Evolutionary conservation across 2,329 filamentous ascomycete genomes (phyloP), one percentile per base, ranked within the genome.

Genomic region (Lizonia empirigonia): DNA sequence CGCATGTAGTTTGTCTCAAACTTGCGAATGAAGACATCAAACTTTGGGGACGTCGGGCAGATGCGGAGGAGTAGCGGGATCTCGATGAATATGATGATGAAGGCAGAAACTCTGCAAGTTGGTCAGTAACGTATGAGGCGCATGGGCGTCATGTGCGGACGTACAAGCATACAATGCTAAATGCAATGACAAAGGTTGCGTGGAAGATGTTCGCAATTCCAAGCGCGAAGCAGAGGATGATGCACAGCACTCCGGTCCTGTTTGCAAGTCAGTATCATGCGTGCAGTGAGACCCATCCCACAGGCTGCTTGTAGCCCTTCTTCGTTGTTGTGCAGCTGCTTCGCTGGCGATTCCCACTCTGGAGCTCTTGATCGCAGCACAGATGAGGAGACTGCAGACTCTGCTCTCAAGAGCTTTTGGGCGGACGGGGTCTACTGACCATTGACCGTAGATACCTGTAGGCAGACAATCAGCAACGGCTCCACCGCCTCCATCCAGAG

Each of bases 1-100:
- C 94, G 91, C 87, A 94, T 95, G 80, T 92, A 97, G 80, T 97
- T 97, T 53, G 92, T 96, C 58, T 91, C 91, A 80, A 99, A 90
- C 69, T 85, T 87, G 76, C 93, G 91, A 75, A 99, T 93, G 72
- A 91, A 87, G 61, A 78, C 80, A 74, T 99, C 94, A 78, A 99
- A 99, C 60, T 84, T 86, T 59, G 87, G 76, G 12, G 93, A 97
- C 5, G 94, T 99, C 51, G 94, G 94, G 80, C 94, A 99, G 78
- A 99, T 97, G 76, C 94, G 90, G 56, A 99, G 87, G 50, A 99
- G 89, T 53, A 97, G 87, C 22, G 94, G 94, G 15, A 99, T 87
- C 75, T 99, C 78, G 61, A 80, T 77, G 68, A 80, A 80, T 65
- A 80, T 71, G 64, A 80, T 77, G 62, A 80, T 67, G 70, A 80